Percentiles rank a stretch among this genome's conserved stretches.
Evolutionary conservation across 139 green algal genomes (phyloP).

Genomic region (Chlamydomonas sp.): DNA sequence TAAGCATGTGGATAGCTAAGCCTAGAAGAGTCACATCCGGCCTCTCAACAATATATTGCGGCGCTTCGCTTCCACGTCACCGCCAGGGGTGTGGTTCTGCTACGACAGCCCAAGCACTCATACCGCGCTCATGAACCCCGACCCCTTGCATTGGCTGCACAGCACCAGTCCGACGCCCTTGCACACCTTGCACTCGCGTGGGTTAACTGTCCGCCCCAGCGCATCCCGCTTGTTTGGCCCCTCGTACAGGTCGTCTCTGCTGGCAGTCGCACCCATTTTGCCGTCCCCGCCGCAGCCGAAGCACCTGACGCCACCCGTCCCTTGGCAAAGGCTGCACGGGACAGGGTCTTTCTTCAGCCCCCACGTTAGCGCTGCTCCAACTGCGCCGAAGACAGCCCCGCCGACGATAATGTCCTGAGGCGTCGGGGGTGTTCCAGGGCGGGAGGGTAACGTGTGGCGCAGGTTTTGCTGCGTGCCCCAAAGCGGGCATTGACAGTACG

Average conservation of each 20-base stretch:
- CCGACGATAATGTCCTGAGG: slow-evolving; percentile 67
- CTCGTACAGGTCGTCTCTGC: slow-evolving; percentile 12
- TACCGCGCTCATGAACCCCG: slow-evolving; percentile 35
- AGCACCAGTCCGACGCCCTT: slow-evolving; percentile 52
- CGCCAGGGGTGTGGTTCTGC: too few relatives aligned
- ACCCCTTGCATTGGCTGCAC: slow-evolving; percentile 62
- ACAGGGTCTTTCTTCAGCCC: slow-evolving; percentile 60
- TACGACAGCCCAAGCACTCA: not conserved
- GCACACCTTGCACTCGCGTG: slow-evolving; percentile 51
- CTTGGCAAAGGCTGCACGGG: slow-evolving; percentile 43
- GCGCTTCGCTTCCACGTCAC: too few relatives aligned
- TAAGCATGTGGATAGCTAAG: too few relatives aligned
- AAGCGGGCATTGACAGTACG: too few relatives aligned
- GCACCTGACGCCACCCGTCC: slow-evolving; percentile 39
- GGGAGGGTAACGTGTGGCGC: too few relatives aligned
- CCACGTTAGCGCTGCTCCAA: slow-evolving; percentile 48
- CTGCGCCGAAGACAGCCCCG: slow-evolving; percentile 50
- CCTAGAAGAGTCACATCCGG: too few relatives aligned
- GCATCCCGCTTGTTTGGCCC: not conserved
- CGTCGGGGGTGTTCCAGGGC: too few relatives aligned
- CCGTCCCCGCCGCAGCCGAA: slow-evolving; percentile 49
- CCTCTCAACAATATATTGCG: too few relatives aligned
- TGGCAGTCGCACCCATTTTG: not conserved
- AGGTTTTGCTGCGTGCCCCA: too few relatives aligned
- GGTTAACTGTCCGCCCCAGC: slow-evolving; percentile 26